These are phyloP conservation scores for Hydnomerulius pinastri DNA, from an alignment of 768 basidiomycete species.

Conservation along the genomic window DNA sequence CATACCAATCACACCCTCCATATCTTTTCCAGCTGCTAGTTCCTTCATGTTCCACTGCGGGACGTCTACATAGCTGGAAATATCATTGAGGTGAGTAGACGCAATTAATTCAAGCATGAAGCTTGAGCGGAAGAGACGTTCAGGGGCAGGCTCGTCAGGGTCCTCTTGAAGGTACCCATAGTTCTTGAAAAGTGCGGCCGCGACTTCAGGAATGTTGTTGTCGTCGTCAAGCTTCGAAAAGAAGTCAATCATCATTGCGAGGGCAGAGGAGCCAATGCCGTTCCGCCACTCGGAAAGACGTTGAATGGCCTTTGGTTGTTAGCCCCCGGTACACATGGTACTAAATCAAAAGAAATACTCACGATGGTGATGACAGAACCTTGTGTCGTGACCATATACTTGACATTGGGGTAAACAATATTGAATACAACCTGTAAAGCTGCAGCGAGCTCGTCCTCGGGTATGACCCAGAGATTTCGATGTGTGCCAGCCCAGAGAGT, in stretches of 20 bases:
- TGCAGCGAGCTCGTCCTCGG: no score
- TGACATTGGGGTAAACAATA: no score
- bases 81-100: not conserved
- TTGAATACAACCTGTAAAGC: no score
- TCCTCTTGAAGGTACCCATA: not conserved
- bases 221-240: not conserved
- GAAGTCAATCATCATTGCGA: conserved; percentile 2
- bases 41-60: not conserved
- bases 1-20: not conserved
- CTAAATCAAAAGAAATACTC: no score
- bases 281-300: conserved; percentile 6
- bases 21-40: not conserved
- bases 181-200: not conserved
- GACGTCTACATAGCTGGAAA: not conserved
- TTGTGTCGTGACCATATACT: no score
- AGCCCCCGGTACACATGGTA: no score
- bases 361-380: no score
- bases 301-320: conserved; percentile 12
- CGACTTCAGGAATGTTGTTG: not conserved
- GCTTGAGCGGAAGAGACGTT: not conserved
- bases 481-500: no score
- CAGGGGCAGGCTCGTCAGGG: not conserved
- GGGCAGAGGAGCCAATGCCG: conserved; percentile 2
- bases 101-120: conserved; percentile 4
- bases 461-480: no score